phyloP scores from a whole-genome alignment of 2,329 filamentous ascomycete species.

The Verticillium isaacii region DNA sequence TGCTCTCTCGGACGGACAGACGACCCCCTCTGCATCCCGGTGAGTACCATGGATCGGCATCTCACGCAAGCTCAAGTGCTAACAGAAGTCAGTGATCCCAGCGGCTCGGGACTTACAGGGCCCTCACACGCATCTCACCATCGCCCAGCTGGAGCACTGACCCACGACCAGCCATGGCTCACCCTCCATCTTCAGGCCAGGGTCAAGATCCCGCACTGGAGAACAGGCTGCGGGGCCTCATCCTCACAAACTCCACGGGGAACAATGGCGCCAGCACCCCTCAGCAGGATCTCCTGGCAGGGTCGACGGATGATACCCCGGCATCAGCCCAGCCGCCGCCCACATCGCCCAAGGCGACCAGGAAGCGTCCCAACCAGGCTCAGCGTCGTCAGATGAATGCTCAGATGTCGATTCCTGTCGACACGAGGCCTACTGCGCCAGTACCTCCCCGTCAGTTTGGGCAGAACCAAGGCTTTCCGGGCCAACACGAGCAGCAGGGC shows the following conservation, averaged over 20 bases:
- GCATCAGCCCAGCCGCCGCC: not conserved
- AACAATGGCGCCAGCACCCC: not conserved
- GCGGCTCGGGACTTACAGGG: not conserved
- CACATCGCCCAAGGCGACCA: conserved; percentile 22
- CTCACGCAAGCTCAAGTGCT: not conserved
- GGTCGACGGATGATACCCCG: not conserved
- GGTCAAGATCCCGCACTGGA: conserved; percentile 32
- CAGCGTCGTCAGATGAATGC: conserved; percentile 59
- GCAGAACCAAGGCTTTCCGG: not conserved
- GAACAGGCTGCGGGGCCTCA: conserved; percentile 54
- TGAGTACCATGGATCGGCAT: not conserved
- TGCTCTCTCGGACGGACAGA: not conserved
- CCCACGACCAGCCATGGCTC: not conserved
- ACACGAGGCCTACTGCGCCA: conserved; percentile 33
- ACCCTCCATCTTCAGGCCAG: not conserved
- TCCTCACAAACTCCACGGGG: conserved; percentile 45
- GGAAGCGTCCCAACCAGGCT: conserved; percentile 57
- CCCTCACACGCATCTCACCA: not conserved
- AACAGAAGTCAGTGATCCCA: not conserved
- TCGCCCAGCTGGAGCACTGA: not conserved
- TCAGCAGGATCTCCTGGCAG: not conserved
- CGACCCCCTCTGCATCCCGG: not conserved
- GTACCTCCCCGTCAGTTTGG: not conserved
- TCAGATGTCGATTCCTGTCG: conserved; percentile 52
- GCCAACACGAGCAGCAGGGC: not conserved